A percentile compares a stretch with the other conserved stretches of the same genome.
Conservation (phyloP, 179 eudicot species). For the Gypsophila paniculata region DNA sequence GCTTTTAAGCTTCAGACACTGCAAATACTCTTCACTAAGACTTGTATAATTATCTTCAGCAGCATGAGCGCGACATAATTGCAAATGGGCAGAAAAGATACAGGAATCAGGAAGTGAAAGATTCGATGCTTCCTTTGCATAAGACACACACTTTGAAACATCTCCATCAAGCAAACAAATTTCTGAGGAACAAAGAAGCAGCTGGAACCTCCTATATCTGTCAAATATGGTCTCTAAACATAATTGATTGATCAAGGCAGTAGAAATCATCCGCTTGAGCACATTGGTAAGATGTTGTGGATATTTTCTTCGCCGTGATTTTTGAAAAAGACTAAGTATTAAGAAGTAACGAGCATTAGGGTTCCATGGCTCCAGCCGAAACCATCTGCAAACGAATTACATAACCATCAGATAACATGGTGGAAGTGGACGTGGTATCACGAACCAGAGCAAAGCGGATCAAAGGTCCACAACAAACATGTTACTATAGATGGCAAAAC, state of each 20-base stretch:
- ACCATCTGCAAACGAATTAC: constrained; percentile 47
- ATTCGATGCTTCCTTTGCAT: constrained; percentile 57
- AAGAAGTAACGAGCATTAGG: constrained; percentile 65
- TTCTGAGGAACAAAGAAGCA: constrained; percentile 85
- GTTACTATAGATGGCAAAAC: not conserved
- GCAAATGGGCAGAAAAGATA: constrained; percentile 79
- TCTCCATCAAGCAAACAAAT: constrained; percentile 60
- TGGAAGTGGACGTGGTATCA: not conserved
- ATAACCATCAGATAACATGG: constrained; percentile 12
- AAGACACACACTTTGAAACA: constrained; percentile 39
- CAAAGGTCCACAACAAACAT: not conserved
- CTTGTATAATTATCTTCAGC: constrained; percentile 38
- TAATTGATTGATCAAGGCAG: constrained; percentile 44
- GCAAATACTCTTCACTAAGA: constrained; percentile 44
- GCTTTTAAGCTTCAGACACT: constrained; percentile 71
- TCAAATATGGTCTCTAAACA: constrained; percentile 25
- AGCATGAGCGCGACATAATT: constrained; percentile 80
- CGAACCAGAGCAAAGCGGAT: not conserved
- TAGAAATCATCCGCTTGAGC: constrained; percentile 57
- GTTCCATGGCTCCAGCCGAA: constrained; percentile 92
- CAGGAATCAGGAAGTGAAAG: constrained; percentile 46
- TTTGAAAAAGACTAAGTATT: constrained; percentile 59
- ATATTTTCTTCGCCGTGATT: constrained; percentile 64
- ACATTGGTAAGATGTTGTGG: constrained; percentile 49
- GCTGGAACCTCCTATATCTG: constrained; percentile 64